Base-by-base conservation (phyloP, 2,329 filamentous ascomycete genomes). In the Fusarium subglutinans region DNA sequence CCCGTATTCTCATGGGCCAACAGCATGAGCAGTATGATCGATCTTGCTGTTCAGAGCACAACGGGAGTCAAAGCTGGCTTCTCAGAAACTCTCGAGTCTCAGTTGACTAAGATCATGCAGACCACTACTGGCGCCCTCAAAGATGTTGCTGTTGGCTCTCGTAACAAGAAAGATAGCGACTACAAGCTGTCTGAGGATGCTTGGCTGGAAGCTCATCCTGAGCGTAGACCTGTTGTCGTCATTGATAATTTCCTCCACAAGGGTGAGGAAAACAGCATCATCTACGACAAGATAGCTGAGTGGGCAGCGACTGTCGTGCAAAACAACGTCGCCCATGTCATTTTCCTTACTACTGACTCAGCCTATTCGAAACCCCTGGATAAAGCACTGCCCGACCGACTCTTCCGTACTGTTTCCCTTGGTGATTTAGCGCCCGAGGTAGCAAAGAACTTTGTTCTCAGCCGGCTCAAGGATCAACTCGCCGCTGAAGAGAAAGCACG, bases 1-100 rank as follows among this genome's bases (percentile, higher is more conserved):
- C 96, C 96, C 0, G 91, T 99, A 1, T 99, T 99, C 81, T 97
- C 94, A 0, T 98, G 95, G 94, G 93, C 97, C 84, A 98, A 98
- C 82, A 98, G 91, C 79, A 90, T 98, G 74, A 97, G 94, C 83
- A 97, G 95, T 80, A 90, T 98, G 83, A 87, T 98, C 73, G 96
- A 98, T 77, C 89, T 98, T 43, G 96, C 96, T 28, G 94, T 96
- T 3, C 96, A 98, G 81, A 94, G 95, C 76, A 96, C 96, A 18
- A 97, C 96, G 26, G 96, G 96, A 18, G 93, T 97, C 66, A 98
- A 98, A 83, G 93, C 95, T 11, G 95, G 95, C 13, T 98, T 98
- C 80, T 97, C 94, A 0, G 96, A 98, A 80, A 98, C 95, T 0
- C 85, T 98, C 35, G 96, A 98, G 79, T 92, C 93, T 1, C 95